Conservation (phyloP, 768 basidiomycete genomes). For the Mycena rebaudengoi region DNA sequence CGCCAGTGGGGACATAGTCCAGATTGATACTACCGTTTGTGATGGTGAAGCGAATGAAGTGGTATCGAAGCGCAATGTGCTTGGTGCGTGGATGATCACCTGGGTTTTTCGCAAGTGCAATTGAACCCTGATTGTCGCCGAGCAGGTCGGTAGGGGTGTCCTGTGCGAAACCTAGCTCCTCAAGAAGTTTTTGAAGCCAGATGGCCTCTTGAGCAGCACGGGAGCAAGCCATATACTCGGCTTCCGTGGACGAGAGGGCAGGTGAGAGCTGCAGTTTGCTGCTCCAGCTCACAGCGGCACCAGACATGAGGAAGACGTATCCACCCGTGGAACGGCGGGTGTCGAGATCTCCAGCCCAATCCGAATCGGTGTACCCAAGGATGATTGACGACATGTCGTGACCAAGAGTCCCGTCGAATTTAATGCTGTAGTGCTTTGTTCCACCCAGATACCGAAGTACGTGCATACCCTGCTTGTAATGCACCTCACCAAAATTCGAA, state of each 20-base stretch:
- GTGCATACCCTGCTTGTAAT: constrained; percentile 41
- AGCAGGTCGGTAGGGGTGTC: constrained; percentile 3
- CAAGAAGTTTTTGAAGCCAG: constrained; percentile 34
- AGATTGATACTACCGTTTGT: background rate
- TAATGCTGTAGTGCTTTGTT: constrained; percentile 15
- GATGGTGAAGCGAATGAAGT: constrained; percentile 32
- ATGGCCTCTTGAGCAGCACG: constrained; percentile 33
- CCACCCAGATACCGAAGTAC: constrained; percentile 34
- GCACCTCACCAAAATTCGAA: constrained; percentile 25
- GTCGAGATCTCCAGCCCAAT: constrained; percentile 22
- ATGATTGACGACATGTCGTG: background rate
- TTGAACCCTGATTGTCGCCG: constrained; percentile 31
- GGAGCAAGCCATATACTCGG: constrained; percentile 46
- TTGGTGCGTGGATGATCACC: constrained; percentile 38
- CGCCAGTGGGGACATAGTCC: background rate
- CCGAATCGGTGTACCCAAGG: constrained; percentile 26
- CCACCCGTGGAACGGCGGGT: constrained; percentile 29
- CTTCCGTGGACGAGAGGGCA: constrained; percentile 50
- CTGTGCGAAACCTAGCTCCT: constrained; percentile 18
- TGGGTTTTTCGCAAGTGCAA: constrained; percentile 33
- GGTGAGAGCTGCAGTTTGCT: constrained; percentile 18
- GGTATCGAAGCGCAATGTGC: constrained; percentile 43
- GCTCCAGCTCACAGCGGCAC: constrained; percentile 48
- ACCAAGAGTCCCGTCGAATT: constrained; percentile 19
- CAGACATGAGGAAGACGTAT: constrained; percentile 41